phyloP scores from a whole-genome alignment of 345 rosid genomes.

The Durio zibethinus region DNA sequence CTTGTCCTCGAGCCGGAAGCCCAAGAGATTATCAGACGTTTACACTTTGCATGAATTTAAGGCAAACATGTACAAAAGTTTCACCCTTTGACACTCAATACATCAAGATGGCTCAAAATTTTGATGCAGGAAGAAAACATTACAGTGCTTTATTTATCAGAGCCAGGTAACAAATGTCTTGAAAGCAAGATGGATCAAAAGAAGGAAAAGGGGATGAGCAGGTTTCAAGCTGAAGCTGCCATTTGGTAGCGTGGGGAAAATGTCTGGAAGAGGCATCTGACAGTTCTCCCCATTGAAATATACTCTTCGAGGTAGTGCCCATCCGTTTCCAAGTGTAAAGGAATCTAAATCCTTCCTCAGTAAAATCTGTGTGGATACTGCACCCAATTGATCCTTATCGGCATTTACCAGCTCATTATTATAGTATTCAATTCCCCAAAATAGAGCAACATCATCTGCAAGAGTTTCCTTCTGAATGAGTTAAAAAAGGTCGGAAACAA shows the following conservation, averaged over 20 bases:
- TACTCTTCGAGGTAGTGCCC: slow-evolving; percentile 58
- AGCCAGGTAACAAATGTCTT: neutral
- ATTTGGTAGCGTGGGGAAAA: slow-evolving; percentile 49
- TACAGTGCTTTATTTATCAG: neutral
- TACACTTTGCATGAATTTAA: neutral
- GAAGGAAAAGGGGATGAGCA: slow-evolving; percentile 10
- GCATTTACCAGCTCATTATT: slow-evolving; percentile 40
- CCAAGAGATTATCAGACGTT: neutral
- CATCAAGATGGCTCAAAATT: neutral
- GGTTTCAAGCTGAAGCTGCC: slow-evolving; percentile 21
- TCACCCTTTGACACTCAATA: neutral
- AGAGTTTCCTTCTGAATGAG: neutral
- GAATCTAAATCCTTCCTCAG: slow-evolving; percentile 32
- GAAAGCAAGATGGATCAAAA: slow-evolving; percentile 14
- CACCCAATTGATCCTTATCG: slow-evolving; percentile 20
- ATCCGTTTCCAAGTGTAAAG: slow-evolving; percentile 51
- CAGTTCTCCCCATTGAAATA: slow-evolving; percentile 58
- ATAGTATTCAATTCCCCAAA: slow-evolving; percentile 47
- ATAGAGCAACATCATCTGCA: slow-evolving; percentile 56
- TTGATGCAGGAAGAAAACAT: neutral
- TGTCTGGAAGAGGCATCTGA: slow-evolving; percentile 50
- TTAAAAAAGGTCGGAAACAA: neutral
- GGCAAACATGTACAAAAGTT: neutral
- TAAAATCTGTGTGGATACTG: slow-evolving; percentile 47
- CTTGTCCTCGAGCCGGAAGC: neutral